These are phyloP conservation scores for Plasmodium yoelii DNA, from an alignment of 169 alveolate genomes.

Conservation along the genomic window DNA sequence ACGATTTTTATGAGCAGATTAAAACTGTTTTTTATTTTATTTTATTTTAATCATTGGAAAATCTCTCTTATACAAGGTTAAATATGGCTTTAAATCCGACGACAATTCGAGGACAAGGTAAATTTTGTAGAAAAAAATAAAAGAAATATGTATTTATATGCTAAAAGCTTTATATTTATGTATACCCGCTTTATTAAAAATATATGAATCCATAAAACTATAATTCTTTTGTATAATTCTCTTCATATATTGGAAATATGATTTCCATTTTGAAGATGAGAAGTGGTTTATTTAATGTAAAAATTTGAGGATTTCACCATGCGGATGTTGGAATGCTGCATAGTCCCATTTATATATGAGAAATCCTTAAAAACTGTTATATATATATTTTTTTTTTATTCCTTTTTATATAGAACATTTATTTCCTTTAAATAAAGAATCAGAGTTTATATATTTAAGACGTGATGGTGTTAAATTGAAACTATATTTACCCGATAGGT, in stretches of 20 bases:
- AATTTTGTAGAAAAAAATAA: neutral
- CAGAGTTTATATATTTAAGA: slow-evolving; percentile 64
- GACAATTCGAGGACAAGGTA: slow-evolving; percentile 65
- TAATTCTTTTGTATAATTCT: neutral
- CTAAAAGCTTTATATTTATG: neutral
- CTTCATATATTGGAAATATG: neutral
- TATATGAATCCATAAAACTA: neutral
- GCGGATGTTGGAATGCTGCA: neutral
- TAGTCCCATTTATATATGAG: neutral
- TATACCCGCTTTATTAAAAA: neutral
- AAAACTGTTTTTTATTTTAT: too few species aligned
- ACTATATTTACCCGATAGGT: slow-evolving; percentile 74
- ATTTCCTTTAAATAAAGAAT: slow-evolving; percentile 71
- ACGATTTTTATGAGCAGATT: too few species aligned
- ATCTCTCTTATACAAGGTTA: too few species aligned
- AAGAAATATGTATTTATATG: neutral
- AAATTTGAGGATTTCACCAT: neutral
- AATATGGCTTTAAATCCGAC: slow-evolving; percentile 68
- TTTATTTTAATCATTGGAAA: too few species aligned
- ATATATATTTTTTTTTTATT: slow-evolving; percentile 7
- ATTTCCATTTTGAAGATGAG: too few species aligned
- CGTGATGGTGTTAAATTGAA: slow-evolving; percentile 65
- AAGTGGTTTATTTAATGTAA: too few species aligned
- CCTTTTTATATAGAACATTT: slow-evolving; percentile 23
- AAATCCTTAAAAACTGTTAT: neutral